Conservation (phyloP, 2,329 filamentous ascomycete genomes). For the Huntiella decipiens region DNA sequence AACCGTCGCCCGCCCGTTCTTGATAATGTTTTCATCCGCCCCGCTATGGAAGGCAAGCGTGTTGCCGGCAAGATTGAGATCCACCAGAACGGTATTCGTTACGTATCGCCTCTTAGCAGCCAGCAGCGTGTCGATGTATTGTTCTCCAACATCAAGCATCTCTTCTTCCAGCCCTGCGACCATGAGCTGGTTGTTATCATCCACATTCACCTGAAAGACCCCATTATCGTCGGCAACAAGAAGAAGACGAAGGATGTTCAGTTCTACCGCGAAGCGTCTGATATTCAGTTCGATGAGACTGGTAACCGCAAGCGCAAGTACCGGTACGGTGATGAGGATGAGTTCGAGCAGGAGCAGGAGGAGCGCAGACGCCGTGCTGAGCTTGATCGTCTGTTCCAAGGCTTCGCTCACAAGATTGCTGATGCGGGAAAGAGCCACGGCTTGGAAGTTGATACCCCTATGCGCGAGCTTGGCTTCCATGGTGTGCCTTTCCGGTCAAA, state of each 20-base stretch:
- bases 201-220: constrained; percentile 92
- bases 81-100: constrained; percentile 96
- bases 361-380: constrained; percentile 80
- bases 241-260: constrained; percentile 99
- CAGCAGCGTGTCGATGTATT: constrained; percentile 80
- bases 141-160: constrained; percentile 94
- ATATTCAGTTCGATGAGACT: constrained; percentile 97
- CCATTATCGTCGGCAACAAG: constrained; percentile 90
- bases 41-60: constrained; percentile 89
- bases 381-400: constrained; percentile 88
- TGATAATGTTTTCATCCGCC: constrained; percentile 88
- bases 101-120: constrained; percentile 61
- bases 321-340: constrained; percentile 91
- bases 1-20: constrained; percentile 81
- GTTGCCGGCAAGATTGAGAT: constrained; percentile 93
- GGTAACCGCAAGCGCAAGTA: constrained; percentile 96
- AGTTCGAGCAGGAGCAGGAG: constrained; percentile 96
- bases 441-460: constrained; percentile 87
- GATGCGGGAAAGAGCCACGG: constrained; percentile 83
- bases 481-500: constrained; percentile 92
- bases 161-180: constrained; percentile 96
- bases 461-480: constrained; percentile 89
- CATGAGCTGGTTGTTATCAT: constrained; percentile 96
- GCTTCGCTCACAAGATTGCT: constrained; percentile 91
- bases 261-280: constrained; percentile 92